phyloP scores from a whole-genome alignment of 306 rosid species.

The Vigna radiata region DNA sequence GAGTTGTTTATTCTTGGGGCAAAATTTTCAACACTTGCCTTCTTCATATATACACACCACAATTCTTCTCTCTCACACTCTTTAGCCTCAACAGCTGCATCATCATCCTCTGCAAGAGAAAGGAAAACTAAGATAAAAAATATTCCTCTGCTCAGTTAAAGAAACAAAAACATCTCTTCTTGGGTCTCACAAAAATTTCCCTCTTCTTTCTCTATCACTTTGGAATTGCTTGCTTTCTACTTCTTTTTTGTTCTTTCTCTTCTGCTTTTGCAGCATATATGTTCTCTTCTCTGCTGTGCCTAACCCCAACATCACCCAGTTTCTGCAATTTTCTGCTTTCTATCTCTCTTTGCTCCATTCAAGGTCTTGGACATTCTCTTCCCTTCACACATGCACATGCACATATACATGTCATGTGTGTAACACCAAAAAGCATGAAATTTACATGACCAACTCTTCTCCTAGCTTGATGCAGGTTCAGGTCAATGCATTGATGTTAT shows the following conservation, averaged over 20 bases:
- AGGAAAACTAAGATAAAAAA: constrained; percentile 43
- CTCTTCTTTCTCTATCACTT: constrained; percentile 47
- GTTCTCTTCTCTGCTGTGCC: constrained; percentile 52
- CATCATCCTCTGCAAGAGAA: constrained; percentile 19
- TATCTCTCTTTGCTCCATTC: constrained; percentile 39
- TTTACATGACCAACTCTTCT: constrained; percentile 29
- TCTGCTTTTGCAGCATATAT: constrained; percentile 55
- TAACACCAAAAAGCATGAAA: constrained; percentile 17
- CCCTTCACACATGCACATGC: constrained; percentile 29
- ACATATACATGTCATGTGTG: constrained; percentile 4
- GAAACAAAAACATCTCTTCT: constrained; percentile 58
- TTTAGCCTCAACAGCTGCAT: constrained; percentile 15
- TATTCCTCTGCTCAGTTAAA: constrained; percentile 41
- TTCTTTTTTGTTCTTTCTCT: constrained; percentile 44
- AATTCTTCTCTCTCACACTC: constrained; percentile 37
- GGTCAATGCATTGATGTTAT: constrained; percentile 2
- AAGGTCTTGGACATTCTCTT: constrained; percentile 52
- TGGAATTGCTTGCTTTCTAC: constrained; percentile 58
- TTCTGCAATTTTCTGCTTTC: constrained; percentile 32
- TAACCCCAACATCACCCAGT: constrained; percentile 47
- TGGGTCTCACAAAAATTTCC: constrained; percentile 64
- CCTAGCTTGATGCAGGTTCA: constrained; percentile 21
- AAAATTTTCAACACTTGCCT: constrained; percentile 43
- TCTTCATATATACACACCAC: constrained; percentile 41
- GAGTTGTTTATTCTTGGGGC: constrained; percentile 41